These are phyloP conservation scores for Scedosporium aurantiacum DNA, from an alignment of 2,329 filamentous ascomycete genomes.

Conservation along the genomic window DNA sequence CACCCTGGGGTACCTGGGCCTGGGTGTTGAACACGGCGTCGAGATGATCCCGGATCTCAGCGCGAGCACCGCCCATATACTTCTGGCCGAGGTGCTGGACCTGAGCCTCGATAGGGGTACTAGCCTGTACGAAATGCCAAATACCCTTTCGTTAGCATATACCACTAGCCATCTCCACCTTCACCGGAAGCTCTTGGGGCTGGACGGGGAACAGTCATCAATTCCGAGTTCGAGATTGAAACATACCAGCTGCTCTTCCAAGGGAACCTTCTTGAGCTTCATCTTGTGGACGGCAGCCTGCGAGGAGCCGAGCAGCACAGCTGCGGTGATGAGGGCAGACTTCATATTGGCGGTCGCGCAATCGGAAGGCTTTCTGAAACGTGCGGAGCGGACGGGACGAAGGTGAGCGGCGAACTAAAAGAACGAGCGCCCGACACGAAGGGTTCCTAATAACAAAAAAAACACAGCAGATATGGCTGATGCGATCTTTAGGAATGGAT, in stretches of 20 bases:
- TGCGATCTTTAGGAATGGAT: background rate
- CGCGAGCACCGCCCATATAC: slow-evolving; percentile 60
- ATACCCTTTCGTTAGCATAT: no score
- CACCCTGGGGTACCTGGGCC: slow-evolving; percentile 50
- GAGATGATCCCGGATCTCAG: slow-evolving; percentile 55
- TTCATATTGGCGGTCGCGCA: slow-evolving; percentile 53
- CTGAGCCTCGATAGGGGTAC: slow-evolving; percentile 70
- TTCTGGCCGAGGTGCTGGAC: slow-evolving; percentile 81
- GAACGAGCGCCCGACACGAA: background rate
- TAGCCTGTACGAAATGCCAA: slow-evolving; percentile 39
- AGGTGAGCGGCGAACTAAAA: background rate
- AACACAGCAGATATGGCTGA: background rate
- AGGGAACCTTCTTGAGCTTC: slow-evolving; percentile 92
- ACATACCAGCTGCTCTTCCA: slow-evolving; percentile 84
- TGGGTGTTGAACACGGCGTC: slow-evolving; percentile 73
- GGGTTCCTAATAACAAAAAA: slow-evolving; percentile 1
- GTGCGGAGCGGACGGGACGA: background rate
- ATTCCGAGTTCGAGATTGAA: background rate
- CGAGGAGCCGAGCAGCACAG: slow-evolving; percentile 70
- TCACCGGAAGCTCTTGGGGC: slow-evolving; percentile 5
- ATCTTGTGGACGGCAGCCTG: slow-evolving; percentile 86
- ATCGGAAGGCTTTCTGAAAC: slow-evolving; percentile 4
- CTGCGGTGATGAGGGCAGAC: slow-evolving; percentile 67
- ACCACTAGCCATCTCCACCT: no score
- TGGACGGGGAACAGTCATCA: background rate